Evolutionary conservation across 1,139 yeast genomes (phyloP), one percentile per base, ranked within the genome.

Genomic region (Starmera stellimalicola): DNA sequence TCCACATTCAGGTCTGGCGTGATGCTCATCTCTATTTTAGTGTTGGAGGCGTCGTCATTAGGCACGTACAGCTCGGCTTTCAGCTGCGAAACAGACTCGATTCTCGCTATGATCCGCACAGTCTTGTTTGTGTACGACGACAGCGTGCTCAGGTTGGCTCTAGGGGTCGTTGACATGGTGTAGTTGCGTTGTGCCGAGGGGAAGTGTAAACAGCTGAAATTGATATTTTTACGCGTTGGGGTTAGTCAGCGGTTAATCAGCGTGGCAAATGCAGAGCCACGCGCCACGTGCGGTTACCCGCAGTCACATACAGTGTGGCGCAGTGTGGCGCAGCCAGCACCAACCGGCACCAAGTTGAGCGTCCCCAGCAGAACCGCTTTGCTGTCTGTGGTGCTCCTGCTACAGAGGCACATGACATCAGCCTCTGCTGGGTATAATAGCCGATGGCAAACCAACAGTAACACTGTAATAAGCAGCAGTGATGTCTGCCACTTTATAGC

Each of bases 141-240:
- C 7, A 62, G 41, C 20, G 51, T 34, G 2, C 61, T 50, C 3
- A 62, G 63, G 38, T 62, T 64, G 3, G 61, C 52, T 48, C 67
- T 54, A 24, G 52, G 52, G 3, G 52, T 46, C 23, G 10, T 19
- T 19, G 23, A 19, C 8, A 19, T 11, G 23, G 23, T 19, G 23
- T 8, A 8, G 11, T 8, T 19, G 11, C 10, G 11, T 19, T 8
- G 11, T 8, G 11, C 11, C 11, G 8, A 11, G 11, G 8, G 23
- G 8, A 19, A 19, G 23, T 9, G 25, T 20, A 6, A 14, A 17
- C 15, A 26, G 15, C 26, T 16, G 10, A 15, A 7, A 15, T 8
- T 26, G 10, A 7, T 25, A 25, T 25, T n/a, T 8, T 25, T 25
- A 10, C 10, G 11, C 24, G n/a, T n/a, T 20, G n/a, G 10, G n/a